phyloP scores from a whole-genome alignment of 257 asterid genomes.

The Solanum corneliomulleri region DNA sequence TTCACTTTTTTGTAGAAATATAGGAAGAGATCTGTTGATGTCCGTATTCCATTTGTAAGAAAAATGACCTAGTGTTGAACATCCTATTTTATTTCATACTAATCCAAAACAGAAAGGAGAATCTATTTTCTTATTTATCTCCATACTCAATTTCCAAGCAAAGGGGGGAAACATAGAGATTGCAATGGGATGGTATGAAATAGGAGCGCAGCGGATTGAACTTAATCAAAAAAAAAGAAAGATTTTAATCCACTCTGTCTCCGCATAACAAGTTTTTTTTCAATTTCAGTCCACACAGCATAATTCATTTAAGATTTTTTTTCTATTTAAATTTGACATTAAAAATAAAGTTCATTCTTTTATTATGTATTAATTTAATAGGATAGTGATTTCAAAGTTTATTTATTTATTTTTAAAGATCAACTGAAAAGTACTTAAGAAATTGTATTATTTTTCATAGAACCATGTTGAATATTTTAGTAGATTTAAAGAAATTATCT shows the following conservation, averaged over 20 bases:
- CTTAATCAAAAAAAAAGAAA: background rate
- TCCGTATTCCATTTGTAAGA: background rate
- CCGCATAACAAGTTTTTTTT: too few relatives aligned
- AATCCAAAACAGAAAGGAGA: background rate
- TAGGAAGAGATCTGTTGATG: background rate
- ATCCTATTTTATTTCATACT: background rate
- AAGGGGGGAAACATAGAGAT: background rate
- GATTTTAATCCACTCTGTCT: background rate
- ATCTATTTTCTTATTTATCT: background rate
- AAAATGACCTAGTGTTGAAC: background rate
- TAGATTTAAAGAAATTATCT: background rate
- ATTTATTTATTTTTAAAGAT: too few relatives aligned
- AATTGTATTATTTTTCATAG: too few relatives aligned
- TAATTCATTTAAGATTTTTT: too few relatives aligned
- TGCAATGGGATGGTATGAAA: background rate
- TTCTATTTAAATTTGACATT: background rate
- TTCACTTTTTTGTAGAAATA: background rate
- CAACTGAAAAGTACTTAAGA: background rate
- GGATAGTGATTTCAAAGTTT: background rate
- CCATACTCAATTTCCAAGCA: background rate
- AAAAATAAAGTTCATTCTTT: too few relatives aligned
- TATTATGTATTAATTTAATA: too few relatives aligned
- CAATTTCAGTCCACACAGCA: background rate
- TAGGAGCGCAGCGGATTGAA: background rate
- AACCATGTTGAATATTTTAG: background rate